Evolutionary conservation across 75 land plant genomes (phyloP).

Genomic region (Cryptomeria japonica): DNA sequence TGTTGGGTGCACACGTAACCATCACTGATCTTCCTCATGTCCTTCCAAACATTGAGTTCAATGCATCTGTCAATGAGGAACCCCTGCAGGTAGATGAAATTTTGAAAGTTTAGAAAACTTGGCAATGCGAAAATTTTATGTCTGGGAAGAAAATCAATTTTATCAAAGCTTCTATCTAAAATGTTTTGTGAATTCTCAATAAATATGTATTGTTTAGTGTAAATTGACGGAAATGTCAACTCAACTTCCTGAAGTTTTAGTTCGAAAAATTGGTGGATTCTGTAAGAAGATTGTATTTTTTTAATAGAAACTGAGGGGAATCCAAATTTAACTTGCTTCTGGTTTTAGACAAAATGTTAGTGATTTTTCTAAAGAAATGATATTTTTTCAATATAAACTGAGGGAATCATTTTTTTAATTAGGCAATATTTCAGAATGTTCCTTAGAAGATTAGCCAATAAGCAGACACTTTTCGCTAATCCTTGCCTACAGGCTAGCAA

Average conservation of each 20-base stretch:
- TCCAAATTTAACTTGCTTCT: not conserved
- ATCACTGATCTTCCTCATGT: slow-evolving; percentile 92
- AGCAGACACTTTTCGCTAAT: not conserved
- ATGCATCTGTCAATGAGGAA: slow-evolving; percentile 48
- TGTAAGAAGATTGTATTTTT: not conserved
- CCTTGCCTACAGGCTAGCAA: slow-evolving; percentile 23
- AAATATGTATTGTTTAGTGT: not conserved
- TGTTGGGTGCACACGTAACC: slow-evolving; percentile 65
- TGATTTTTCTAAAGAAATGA: not conserved
- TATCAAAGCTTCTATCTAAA: too few relatives aligned
- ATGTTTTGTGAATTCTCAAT: not conserved
- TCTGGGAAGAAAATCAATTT: not conserved
- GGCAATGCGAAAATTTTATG: not conserved
- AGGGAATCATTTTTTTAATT: not conserved
- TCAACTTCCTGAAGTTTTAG: not conserved
- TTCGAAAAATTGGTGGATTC: not conserved
- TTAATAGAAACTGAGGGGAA: not conserved
- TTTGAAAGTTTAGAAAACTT: not conserved
- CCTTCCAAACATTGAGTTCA: slow-evolving; percentile 65
- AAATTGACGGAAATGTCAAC: not conserved
- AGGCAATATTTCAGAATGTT: not conserved
- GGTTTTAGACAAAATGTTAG: not conserved
- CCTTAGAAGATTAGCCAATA: not conserved
- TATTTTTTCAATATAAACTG: not conserved
- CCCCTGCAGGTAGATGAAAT: slow-evolving; percentile 11